Base-by-base conservation (phyloP, 768 basidiomycete genomes). In the Kockovaella imperatae region DNA sequence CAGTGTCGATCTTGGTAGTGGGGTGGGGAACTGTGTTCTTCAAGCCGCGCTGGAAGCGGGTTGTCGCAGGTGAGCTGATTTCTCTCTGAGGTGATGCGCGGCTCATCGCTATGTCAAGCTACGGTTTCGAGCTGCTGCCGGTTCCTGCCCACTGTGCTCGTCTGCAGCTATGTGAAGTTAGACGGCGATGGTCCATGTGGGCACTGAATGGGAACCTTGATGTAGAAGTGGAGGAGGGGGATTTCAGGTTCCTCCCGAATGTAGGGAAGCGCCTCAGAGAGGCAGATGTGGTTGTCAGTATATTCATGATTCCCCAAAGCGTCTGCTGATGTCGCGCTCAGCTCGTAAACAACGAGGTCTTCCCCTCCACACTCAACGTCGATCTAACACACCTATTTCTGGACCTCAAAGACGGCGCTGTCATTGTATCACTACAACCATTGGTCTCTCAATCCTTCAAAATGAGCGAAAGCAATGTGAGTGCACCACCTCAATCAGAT, bases 391-490 rank as follows among this genome's bases (percentile, higher is more conserved):
- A 85, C 24, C 84, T 88, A 62, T 97, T 97, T 72, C 75, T 99
- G 46, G 95, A 99, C 64, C 75, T 97, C 51, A 95, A 89, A 64
- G 87, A 93, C 50, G 87, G 87, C 17, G 88, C 90, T 0, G 82
- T 82, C 40, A 85, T 99, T 39, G 79, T 97, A 30, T 89, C 87
- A 17, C 74, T 99, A 15, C 81, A 83, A 50, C 87, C 89, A 1
- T 95, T 90, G 47, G 78, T 83, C 26, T 79, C 80, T 0, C 70
- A 74, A 20, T 75, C 83, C 57, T 83, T 82, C 35, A 80, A 86
- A 30, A 75, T 95, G 49, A 87, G 85, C 0, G 83, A 88, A 58
- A 83, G 85, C 36, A 93, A 89, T 57, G 83, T 86, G 57, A 46
- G 82, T 62, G 21, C 18, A 2, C 25, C 4, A n/a, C 14, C 3